phyloP scores from a whole-genome alignment of 1,139 yeast genomes.

The Yarrowia galli region DNA sequence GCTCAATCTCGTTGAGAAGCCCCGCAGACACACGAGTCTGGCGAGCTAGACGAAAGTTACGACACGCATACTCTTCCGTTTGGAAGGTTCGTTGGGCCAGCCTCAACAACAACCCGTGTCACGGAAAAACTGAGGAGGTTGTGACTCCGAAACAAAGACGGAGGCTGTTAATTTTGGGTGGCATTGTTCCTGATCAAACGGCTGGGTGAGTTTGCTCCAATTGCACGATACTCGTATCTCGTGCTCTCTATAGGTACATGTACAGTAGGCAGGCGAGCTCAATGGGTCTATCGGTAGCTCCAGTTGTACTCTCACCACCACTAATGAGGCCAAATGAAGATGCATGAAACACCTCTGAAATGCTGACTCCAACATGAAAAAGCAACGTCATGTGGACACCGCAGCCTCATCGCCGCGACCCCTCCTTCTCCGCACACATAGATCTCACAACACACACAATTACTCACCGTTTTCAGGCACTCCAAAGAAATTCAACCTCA shows the following conservation, averaged over 20 bases:
- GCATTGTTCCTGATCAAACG: not conserved
- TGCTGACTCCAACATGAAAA: constrained; percentile 1
- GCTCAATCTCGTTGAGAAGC: constrained; percentile 35
- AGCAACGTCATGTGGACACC: constrained; percentile 1
- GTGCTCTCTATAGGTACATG: too few species aligned
- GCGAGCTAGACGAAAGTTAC: constrained; percentile 38
- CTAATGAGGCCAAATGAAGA: not conserved
- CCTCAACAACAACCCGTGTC: constrained; percentile 21
- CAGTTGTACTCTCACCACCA: not conserved
- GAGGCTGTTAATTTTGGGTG: not conserved
- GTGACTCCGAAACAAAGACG: not conserved
- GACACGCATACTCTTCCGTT: constrained; percentile 10
- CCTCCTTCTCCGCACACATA: not conserved
- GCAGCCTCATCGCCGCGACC: constrained; percentile 3
- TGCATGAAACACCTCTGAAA: constrained; percentile 7
- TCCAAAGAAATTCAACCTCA: not conserved
- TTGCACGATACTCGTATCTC: too few species aligned
- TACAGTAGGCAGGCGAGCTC: too few species aligned
- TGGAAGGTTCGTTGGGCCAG: constrained; percentile 25
- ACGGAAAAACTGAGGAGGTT: constrained; percentile 21
- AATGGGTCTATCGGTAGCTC: not conserved
- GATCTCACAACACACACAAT: not conserved
- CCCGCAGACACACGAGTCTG: constrained; percentile 36
- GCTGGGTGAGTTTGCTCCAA: too few species aligned
- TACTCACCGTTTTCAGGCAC: too few species aligned